Conservation (phyloP, 148 eudicot genomes). For the Pouteria glomerata region DNA sequence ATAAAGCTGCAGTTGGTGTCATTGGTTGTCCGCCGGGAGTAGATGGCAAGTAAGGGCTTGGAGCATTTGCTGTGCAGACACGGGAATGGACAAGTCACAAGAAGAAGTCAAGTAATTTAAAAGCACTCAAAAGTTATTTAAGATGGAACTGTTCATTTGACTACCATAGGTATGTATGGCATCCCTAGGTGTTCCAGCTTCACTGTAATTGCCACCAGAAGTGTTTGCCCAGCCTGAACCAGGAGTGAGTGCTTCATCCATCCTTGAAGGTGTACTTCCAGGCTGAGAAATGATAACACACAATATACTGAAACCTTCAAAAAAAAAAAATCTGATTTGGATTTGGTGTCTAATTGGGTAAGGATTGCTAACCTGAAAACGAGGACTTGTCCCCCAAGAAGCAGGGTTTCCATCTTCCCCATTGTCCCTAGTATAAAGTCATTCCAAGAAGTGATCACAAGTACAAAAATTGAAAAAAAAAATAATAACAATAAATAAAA, state of each 20-base stretch:
- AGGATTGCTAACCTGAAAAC: conserved; percentile 60
- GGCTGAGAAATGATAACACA: conserved; percentile 61
- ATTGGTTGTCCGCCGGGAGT: conserved; percentile 90
- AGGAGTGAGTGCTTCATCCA: conserved; percentile 96
- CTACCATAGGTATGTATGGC: conserved; percentile 83
- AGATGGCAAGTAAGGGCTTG: conserved; percentile 96
- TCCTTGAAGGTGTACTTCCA: conserved; percentile 77
- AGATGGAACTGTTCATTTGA: background rate
- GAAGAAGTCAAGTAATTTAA: too few species aligned
- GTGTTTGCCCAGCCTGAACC: conserved; percentile 89
- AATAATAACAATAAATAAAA: too few species aligned
- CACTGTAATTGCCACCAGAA: conserved; percentile 69
- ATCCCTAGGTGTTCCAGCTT: conserved; percentile 91
- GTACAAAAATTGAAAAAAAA: too few species aligned
- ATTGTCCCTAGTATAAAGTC: conserved; percentile 57
- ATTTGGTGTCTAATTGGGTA: background rate
- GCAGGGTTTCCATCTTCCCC: conserved; percentile 98
- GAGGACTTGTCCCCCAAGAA: conserved; percentile 96
- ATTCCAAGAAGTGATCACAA: too few species aligned
- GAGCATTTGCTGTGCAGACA: conserved; percentile 72
- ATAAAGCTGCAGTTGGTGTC: conserved; percentile 84
- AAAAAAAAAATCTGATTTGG: conserved; percentile 6
- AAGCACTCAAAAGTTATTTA: background rate
- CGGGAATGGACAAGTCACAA: background rate
- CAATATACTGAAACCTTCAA: conserved; percentile 5